Evolutionary conservation across 805 yeast genomes (phyloP).

Genomic region (Jamesozyma spencerorum): DNA sequence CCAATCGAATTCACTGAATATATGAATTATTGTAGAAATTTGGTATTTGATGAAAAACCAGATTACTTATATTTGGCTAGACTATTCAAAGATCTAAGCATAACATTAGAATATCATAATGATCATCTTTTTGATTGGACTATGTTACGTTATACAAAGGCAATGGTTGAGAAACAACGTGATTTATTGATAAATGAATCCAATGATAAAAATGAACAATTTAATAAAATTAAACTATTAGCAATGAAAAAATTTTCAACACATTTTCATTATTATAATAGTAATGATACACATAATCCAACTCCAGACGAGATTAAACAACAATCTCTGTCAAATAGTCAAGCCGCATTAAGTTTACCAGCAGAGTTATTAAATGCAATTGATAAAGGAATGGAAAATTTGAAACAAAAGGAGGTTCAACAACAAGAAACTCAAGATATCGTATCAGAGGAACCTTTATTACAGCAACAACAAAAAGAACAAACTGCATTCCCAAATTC

Average conservation of each 20-base stretch:
- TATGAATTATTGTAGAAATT: slow-evolving; percentile 78
- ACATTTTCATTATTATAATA: slow-evolving; percentile 30
- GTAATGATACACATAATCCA: slow-evolving; percentile 27
- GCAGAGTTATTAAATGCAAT: slow-evolving; percentile 25
- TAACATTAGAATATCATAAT: slow-evolving; percentile 80
- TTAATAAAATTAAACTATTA: slow-evolving; percentile 26
- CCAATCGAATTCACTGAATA: slow-evolving; percentile 86
- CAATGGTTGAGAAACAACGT: slow-evolving; percentile 26
- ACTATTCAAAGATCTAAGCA: slow-evolving; percentile 78
- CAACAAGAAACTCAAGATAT: slow-evolving; percentile 11
- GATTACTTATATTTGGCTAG: slow-evolving; percentile 85
- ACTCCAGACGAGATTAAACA: slow-evolving; percentile 29
- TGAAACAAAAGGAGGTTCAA: slow-evolving; percentile 18
- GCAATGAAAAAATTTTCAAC: slow-evolving; percentile 31
- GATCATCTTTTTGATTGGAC: slow-evolving; percentile 98
- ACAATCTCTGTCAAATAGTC: slow-evolving; percentile 22
- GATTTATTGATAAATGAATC: slow-evolving; percentile 7
- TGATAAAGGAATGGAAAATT: slow-evolving; percentile 26
- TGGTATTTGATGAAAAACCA: slow-evolving; percentile 93
- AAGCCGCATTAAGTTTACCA: slow-evolving; percentile 22
- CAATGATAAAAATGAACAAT: slow-evolving; percentile 25
- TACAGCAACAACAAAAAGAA: slow-evolving; percentile 14
- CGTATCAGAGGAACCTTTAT: slow-evolving; percentile 6
- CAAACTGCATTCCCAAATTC: slow-evolving; percentile 3
- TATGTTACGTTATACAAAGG: slow-evolving; percentile 35